Evolutionary conservation across 768 basidiomycete genomes (phyloP).

Genomic region (Amanita pseudoporphyria): DNA sequence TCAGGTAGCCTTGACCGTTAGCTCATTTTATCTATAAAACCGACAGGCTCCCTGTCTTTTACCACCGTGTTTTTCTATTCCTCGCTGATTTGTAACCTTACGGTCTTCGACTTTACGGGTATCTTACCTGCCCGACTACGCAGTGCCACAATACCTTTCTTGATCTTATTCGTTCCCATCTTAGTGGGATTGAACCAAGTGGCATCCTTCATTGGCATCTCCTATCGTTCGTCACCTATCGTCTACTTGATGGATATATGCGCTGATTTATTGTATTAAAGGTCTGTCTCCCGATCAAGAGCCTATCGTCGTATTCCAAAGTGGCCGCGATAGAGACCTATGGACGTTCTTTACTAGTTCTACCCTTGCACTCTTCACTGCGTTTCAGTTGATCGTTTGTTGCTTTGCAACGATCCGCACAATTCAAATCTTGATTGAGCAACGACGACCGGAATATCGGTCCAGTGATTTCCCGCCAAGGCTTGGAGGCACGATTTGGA

Average conservation of each 20-base stretch:
- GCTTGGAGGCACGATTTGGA: slow-evolving; percentile 57
- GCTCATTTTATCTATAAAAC: not conserved
- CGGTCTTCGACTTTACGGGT: slow-evolving; percentile 39
- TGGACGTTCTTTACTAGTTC: slow-evolving; percentile 53
- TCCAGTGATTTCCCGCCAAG: slow-evolving; percentile 36
- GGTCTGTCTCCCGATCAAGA: not conserved
- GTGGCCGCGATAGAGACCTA: slow-evolving; percentile 23
- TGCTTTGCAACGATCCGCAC: slow-evolving; percentile 52
- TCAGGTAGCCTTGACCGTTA: slow-evolving; percentile 4
- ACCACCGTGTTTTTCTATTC: slow-evolving; percentile 52
- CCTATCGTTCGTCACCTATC: slow-evolving; percentile 36
- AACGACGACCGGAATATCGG: slow-evolving; percentile 40
- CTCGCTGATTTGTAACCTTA: slow-evolving; percentile 37
- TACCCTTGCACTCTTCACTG: slow-evolving; percentile 48
- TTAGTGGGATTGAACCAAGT: slow-evolving; percentile 47
- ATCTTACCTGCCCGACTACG: slow-evolving; percentile 42
- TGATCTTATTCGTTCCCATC: slow-evolving; percentile 46
- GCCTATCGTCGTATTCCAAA: slow-evolving; percentile 31
- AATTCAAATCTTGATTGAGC: slow-evolving; percentile 35
- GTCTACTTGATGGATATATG: not conserved
- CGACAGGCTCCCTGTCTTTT: slow-evolving; percentile 47
- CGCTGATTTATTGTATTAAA: not conserved
- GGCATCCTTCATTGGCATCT: slow-evolving; percentile 54
- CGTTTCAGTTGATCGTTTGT: slow-evolving; percentile 51
- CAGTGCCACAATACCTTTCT: slow-evolving; percentile 29